Evolutionary conservation across 164 flowering plant genomes (phyloP).

Genomic region (Sedum album): DNA sequence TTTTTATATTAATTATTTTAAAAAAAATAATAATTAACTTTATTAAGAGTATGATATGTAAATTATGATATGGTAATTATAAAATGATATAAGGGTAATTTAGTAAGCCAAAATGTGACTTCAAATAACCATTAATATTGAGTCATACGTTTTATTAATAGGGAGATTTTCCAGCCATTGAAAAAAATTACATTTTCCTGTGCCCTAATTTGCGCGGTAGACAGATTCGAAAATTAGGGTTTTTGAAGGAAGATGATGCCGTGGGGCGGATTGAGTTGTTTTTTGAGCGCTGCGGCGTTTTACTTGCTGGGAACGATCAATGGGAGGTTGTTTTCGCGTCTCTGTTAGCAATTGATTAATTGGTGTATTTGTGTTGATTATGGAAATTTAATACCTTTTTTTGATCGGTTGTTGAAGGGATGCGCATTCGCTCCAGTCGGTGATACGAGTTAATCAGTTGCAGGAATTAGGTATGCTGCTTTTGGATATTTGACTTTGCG

Average conservation of each 20-base stretch:
- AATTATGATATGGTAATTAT: too few relatives aligned
- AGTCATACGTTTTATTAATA: too few relatives aligned
- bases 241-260: constrained; percentile 44
- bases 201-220: background rate
- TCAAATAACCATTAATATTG: too few relatives aligned
- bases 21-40: too few relatives aligned
- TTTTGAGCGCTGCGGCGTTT: constrained; percentile 89
- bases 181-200: too few relatives aligned
- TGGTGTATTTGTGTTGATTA: background rate
- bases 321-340: constrained; percentile 42
- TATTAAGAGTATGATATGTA: too few relatives aligned
- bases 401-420: constrained; percentile 40
- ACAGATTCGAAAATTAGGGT: background rate
- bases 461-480: constrained; percentile 65
- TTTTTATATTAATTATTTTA: too few relatives aligned
- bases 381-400: background rate
- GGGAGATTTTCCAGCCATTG: too few relatives aligned
- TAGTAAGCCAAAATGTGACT: too few relatives aligned
- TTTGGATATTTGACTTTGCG: background rate
- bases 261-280: constrained; percentile 87
- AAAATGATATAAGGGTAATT: too few relatives aligned
- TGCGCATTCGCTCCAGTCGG: constrained; percentile 67
- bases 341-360: background rate
- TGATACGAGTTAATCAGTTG: constrained; percentile 67
- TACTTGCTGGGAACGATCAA: constrained; percentile 88